Percentiles rank a stretch among this genome's conserved stretches.
phyloP scores from a whole-genome alignment of 1,284 basidiomycete genomes.

The Cutaneotrichosporon curvatum region DNA sequence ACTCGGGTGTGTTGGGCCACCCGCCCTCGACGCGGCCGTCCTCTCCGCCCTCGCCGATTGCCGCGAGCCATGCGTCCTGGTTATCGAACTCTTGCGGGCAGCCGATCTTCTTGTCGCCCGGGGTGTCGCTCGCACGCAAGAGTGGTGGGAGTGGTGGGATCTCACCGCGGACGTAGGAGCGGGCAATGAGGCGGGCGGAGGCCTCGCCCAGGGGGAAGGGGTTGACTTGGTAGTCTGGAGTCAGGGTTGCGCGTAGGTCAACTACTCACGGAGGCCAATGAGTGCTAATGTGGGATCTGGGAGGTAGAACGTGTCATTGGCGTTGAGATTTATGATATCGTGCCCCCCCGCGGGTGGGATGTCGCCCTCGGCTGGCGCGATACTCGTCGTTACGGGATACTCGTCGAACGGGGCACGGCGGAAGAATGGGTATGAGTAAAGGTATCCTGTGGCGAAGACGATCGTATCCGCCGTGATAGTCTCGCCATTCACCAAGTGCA shows the following conservation, averaged over 20 bases:
- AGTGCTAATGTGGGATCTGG: conserved; percentile 44
- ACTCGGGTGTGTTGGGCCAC: conserved; percentile 7
- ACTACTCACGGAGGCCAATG: conserved; percentile 35
- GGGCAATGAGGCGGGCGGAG: conserved; percentile 39
- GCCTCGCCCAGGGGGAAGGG: conserved; percentile 48
- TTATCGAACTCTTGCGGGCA: conserved; percentile 20
- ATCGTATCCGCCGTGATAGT: conserved; percentile 38
- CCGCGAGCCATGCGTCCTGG: conserved; percentile 21
- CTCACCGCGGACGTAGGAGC: conserved; percentile 8
- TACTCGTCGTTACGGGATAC: conserved; percentile 13
- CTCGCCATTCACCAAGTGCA: conserved; percentile 7
- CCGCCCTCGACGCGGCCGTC: conserved; percentile 8
- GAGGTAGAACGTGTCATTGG: conserved; percentile 36
- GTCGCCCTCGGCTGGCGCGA: conserved; percentile 8
- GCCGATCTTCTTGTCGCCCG: conserved; percentile 16
- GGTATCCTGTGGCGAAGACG: conserved; percentile 49
- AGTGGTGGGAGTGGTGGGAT: conserved; percentile 20
- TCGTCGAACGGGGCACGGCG: conserved; percentile 13
- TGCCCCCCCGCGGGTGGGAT: conserved; percentile 17
- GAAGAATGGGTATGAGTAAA: conserved; percentile 46
- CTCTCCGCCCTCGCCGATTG: conserved; percentile 21
- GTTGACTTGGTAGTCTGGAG: conserved; percentile 42
- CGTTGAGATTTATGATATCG: conserved; percentile 18
- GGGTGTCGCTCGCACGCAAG: conserved; percentile 6
- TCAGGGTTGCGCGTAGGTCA: background rate